Percentiles rank a stretch among this genome's conserved stretches.
Evolutionary conservation across 768 basidiomycete genomes (phyloP).

Genomic region (Tylopilus sp.): DNA sequence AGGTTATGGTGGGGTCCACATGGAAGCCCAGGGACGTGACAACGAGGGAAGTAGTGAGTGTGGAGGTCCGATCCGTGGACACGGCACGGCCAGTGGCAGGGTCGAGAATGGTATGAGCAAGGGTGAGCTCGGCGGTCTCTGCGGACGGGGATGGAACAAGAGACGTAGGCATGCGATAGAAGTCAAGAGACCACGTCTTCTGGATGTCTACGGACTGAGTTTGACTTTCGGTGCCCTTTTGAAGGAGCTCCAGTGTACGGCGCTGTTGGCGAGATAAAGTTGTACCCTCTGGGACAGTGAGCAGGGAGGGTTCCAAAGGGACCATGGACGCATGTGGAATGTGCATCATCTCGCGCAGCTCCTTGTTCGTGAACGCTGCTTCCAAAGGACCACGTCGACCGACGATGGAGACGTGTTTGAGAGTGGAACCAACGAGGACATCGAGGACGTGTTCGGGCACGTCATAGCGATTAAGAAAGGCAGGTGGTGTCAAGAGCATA

Average conservation of each 20-base stretch:
- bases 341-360: slow-evolving; percentile 78
- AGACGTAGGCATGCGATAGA: slow-evolving; percentile 68
- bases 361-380: slow-evolving; percentile 89
- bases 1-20: slow-evolving; percentile 56
- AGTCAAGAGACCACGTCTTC: slow-evolving; percentile 80
- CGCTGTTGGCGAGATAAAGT: slow-evolving; percentile 59
- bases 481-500: slow-evolving; percentile 74
- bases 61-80: slow-evolving; percentile 52
- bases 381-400: slow-evolving; percentile 86
- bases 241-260: slow-evolving; percentile 61
- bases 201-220: slow-evolving; percentile 43
- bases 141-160: slow-evolving; percentile 30
- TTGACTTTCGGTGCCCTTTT: slow-evolving; percentile 51
- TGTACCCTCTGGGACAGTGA: slow-evolving; percentile 34
- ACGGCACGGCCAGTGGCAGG: slow-evolving; percentile 44
- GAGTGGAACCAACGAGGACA: slow-evolving; percentile 54
- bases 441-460: slow-evolving; percentile 73
- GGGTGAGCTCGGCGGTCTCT: slow-evolving; percentile 40
- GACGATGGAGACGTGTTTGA: slow-evolving; percentile 79
- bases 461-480: slow-evolving; percentile 66
- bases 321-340: slow-evolving; percentile 64
- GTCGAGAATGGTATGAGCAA: slow-evolving; percentile 62
- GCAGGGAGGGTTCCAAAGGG: slow-evolving; percentile 49
- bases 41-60: slow-evolving; percentile 67
- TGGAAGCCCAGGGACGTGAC: slow-evolving; percentile 88